Conservation (phyloP, 2,329 filamentous ascomycete genomes). For the Cryoendolithus antarcticus region DNA sequence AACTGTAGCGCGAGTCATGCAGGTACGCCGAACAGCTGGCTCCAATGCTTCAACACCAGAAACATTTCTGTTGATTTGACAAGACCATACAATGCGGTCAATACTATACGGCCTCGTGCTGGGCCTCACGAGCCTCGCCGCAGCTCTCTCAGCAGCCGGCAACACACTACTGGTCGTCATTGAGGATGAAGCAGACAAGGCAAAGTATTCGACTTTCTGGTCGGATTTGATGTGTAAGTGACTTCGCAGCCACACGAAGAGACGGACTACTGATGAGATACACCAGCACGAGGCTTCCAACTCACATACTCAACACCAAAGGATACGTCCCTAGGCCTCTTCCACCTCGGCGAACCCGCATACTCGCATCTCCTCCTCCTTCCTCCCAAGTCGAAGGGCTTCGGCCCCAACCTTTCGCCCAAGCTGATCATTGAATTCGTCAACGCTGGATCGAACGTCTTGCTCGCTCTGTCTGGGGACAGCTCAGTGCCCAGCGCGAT, state of each 20-base stretch:
- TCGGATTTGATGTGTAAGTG: constrained; percentile 57
- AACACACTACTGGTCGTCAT: constrained; percentile 73
- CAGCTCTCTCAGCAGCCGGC: constrained; percentile 68
- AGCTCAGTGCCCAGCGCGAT: constrained; percentile 59
- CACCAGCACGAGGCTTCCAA: constrained; percentile 65
- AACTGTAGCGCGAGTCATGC: too few species aligned
- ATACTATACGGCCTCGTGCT: constrained; percentile 41
- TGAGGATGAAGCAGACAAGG: constrained; percentile 70
- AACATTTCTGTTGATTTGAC: not conserved
- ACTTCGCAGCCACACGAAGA: constrained; percentile 1
- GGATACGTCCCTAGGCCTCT: constrained; percentile 62
- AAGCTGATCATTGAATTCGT: constrained; percentile 81
- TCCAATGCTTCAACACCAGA: too few species aligned
- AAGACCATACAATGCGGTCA: constrained; percentile 19
- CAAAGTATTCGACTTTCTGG: constrained; percentile 70
- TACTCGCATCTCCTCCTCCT: constrained; percentile 89
- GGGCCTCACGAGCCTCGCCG: constrained; percentile 52
- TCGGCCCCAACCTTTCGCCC: constrained; percentile 78
- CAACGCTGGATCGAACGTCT: constrained; percentile 81
- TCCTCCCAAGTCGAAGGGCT: constrained; percentile 81
- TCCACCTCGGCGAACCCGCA: constrained; percentile 71
- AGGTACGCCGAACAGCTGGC: too few species aligned
- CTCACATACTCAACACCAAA: constrained; percentile 75
- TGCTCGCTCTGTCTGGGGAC: constrained; percentile 68
- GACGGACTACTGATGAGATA: not conserved